These are phyloP conservation scores for Acrodontium crateriforme DNA, from an alignment of 2,329 filamentous ascomycete genomes.

Conservation along the genomic window DNA sequence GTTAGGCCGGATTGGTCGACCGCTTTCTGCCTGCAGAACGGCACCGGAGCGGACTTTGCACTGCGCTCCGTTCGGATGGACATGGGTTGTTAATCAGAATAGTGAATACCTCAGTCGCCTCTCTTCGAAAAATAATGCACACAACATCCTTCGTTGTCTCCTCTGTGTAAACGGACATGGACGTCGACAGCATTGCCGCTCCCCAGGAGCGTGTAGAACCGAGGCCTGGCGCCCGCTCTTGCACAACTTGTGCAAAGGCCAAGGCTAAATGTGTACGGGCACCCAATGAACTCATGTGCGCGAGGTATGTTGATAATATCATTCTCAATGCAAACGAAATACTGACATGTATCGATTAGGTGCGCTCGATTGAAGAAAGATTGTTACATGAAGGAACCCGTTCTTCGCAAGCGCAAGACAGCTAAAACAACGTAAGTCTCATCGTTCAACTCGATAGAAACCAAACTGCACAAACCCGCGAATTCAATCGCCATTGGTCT, in stretches of 20 bases:
- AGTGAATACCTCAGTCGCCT: too few species aligned
- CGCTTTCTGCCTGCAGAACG: too few species aligned
- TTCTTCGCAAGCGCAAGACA: slow-evolving; percentile 13
- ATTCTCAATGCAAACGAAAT: neutral
- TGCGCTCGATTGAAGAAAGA: slow-evolving; percentile 20
- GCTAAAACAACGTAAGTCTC: slow-evolving; percentile 19
- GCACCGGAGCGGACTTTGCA: too few species aligned
- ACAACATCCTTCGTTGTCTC: too few species aligned
- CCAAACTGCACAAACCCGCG: too few species aligned
- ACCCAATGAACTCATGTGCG: slow-evolving; percentile 13
- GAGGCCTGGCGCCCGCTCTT: slow-evolving; percentile 9
- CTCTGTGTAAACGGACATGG: too few species aligned
- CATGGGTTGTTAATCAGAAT: too few species aligned
- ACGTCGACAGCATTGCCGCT: slow-evolving; percentile 1
- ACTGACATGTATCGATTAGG: slow-evolving; percentile 6
- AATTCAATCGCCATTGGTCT: too few species aligned
- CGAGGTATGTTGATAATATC: slow-evolving; percentile 6
- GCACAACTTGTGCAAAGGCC: slow-evolving; percentile 19
- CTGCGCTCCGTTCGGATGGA: too few species aligned
- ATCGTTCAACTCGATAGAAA: too few species aligned
- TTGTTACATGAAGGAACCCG: slow-evolving; percentile 16
- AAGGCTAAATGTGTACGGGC: slow-evolving; percentile 21
- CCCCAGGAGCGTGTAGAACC: slow-evolving; percentile 2
- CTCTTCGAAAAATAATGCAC: too few species aligned
- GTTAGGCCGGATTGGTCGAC: too few species aligned